Base-by-base conservation (phyloP, 1,139 yeast species). In the Cylindricascospora bacillispora region DNA sequence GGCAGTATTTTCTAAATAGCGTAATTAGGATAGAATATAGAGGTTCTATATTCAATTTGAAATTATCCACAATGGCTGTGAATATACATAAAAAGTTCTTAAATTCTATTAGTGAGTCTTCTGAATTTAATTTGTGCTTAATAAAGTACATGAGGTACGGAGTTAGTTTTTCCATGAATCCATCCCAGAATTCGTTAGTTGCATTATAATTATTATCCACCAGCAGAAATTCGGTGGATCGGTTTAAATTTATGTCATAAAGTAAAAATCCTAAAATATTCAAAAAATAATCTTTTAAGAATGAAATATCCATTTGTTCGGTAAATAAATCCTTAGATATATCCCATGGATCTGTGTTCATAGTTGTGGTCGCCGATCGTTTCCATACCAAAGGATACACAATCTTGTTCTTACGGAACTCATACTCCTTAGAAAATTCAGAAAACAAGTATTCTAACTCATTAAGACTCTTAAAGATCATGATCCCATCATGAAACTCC, bases 161-260 rank as follows among this genome's bases (percentile, higher is more conserved):
- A 31, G 67, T 62, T 27, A 78, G 57, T 42, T 74, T 73, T 12
- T 70, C 59, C 15, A 70, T 61, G 29, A 80, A 64, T 3, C 80
- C 70, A 29, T 75, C 81, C 89, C 93, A 89, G 32, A 82, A 63
- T 44, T 79, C 92, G 44, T 74, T 74, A 0, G 89, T 69, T n/a
- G 66, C 49, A 22, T 60, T 57, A 22, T 62, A 65, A 16, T 67
- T 64, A 32, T 71, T 69, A 26, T 70, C 62, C 29, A 72, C 69
- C 13, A 76, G 57, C 31, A 65, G 65, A 41, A 65, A 73, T 36
- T 71, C 68, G 1, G 82, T 73, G 5, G 66, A 60, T 29, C 63
- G 56, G 31, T 72, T 69, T 24, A 83, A 63, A 37, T 73, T 70
- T 33, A 77, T 72, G 54, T 85, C 95, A 44, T 78, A 65, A 5